A percentile compares a stretch with the other conserved stretches of the same genome.
phyloP scores from a whole-genome alignment of 2,329 filamentous ascomycete species.

The Alternaria sp. region DNA sequence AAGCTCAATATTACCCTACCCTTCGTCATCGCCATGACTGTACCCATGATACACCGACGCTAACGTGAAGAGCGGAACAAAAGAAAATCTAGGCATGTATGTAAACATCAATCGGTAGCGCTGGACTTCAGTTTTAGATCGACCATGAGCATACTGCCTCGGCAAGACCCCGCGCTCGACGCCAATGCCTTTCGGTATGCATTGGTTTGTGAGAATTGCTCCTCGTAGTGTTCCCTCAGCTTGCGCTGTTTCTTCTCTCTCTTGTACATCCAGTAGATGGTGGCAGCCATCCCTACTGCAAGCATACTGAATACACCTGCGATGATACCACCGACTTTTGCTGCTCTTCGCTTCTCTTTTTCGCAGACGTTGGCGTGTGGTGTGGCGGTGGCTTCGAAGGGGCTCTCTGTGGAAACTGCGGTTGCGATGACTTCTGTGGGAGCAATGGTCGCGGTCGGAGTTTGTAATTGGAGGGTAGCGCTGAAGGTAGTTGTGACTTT shows the following conservation, averaged over 20 bases:
- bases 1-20: not conserved
- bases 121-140: constrained; percentile 12
- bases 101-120: constrained; percentile 2
- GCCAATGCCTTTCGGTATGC: constrained; percentile 39
- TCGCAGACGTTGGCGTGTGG: constrained; percentile 22
- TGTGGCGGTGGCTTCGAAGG: constrained; percentile 16
- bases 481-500: constrained; percentile 33
- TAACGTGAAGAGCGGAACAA: constrained; percentile 9
- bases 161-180: constrained; percentile 19
- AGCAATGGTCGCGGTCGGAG: constrained; percentile 14
- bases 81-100: not conserved
- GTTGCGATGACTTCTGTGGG: constrained; percentile 21
- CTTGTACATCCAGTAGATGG: constrained; percentile 38
- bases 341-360: constrained; percentile 32
- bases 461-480: constrained; percentile 34
- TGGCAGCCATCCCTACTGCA: constrained; percentile 26
- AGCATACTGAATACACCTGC: constrained; percentile 37
- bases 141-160: constrained; percentile 16
- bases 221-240: constrained; percentile 48
- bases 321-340: constrained; percentile 38
- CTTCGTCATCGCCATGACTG: constrained; percentile 1
- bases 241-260: constrained; percentile 43
- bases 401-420: constrained; percentile 16
- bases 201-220: constrained; percentile 41
- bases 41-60: constrained; percentile 14